A percentile compares a stretch with the other conserved stretches of the same genome.
phyloP scores from a whole-genome alignment of 345 rosid species.

The Camelina sativa region DNA sequence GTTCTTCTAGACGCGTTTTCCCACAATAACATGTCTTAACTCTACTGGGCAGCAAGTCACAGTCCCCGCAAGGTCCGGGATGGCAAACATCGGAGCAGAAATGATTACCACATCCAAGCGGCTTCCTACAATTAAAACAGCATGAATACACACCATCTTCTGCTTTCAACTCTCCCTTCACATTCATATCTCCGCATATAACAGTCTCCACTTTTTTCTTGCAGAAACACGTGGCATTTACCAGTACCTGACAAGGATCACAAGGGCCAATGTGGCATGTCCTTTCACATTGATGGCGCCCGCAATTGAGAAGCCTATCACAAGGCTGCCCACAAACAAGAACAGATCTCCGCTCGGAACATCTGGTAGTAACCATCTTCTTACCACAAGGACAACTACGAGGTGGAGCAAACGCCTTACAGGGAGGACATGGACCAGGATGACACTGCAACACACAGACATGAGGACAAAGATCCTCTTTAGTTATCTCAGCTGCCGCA shows the following conservation, averaged over 20 bases:
- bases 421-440: slow-evolving; percentile 99
- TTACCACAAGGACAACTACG: slow-evolving; percentile 85
- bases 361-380: slow-evolving; percentile 77
- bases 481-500: slow-evolving; percentile 42
- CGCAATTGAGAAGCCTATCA: slow-evolving; percentile 74
- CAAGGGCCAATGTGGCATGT: slow-evolving; percentile 88
- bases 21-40: slow-evolving; percentile 84
- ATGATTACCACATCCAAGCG: slow-evolving; percentile 77
- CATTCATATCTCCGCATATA: slow-evolving; percentile 77
- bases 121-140: slow-evolving; percentile 61
- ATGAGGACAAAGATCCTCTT: slow-evolving; percentile 85
- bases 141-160: slow-evolving; percentile 85
- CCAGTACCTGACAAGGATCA: slow-evolving; percentile 68
- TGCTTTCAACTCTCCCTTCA: slow-evolving; percentile 75
- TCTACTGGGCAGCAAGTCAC: slow-evolving; percentile 68
- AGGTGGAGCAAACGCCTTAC: slow-evolving; percentile 93
- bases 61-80: slow-evolving; percentile 85
- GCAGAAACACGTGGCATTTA: slow-evolving; percentile 86
- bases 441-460: slow-evolving; percentile 95
- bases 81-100: slow-evolving; percentile 70
- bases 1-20: slow-evolving; percentile 68
- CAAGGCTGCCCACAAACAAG: slow-evolving; percentile 81
- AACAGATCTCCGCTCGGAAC: slow-evolving; percentile 76
- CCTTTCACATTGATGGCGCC: slow-evolving; percentile 73
- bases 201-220: slow-evolving; percentile 73